Conservation (phyloP, 2,329 filamentous ascomycete species). For the Colletotrichum kahawae region DNA sequence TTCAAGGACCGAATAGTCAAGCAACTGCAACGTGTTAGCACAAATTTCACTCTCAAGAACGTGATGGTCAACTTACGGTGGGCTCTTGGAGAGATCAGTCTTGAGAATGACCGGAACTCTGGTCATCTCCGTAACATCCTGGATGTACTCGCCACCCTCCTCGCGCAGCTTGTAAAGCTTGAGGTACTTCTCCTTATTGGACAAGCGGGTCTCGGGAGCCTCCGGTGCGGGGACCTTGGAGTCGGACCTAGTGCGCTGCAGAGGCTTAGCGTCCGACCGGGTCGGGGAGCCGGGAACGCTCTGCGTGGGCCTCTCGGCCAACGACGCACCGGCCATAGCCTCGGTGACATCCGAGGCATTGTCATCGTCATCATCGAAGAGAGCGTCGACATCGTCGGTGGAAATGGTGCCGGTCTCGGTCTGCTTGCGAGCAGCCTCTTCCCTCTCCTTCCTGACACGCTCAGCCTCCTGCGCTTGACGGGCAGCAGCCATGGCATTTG, state of each 20-base stretch:
- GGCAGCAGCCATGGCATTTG: conserved; percentile 76
- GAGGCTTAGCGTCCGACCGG: conserved; percentile 70
- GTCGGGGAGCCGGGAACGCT: conserved; percentile 93
- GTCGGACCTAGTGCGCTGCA: conserved; percentile 91
- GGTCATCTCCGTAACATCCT: conserved; percentile 98
- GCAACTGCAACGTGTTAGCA: conserved; percentile 63
- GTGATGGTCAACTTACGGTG: conserved; percentile 77
- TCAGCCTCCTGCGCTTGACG: conserved; percentile 84
- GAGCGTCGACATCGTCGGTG: conserved; percentile 89
- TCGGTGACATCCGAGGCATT: conserved; percentile 89
- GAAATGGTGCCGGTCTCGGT: conserved; percentile 95
- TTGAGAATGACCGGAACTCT: conserved; percentile 97
- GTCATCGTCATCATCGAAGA: conserved; percentile 93
- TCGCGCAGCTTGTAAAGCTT: conserved; percentile 89
- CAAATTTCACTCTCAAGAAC: not conserved
- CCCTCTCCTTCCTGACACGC: conserved; percentile 81
- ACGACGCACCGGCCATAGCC: conserved; percentile 87
- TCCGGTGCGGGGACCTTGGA: conserved; percentile 84
- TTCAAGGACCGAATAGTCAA: conserved; percentile 84
- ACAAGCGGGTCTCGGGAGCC: conserved; percentile 78
- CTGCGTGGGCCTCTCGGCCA: conserved; percentile 89
- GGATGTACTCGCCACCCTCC: conserved; percentile 93
- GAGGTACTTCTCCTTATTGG: conserved; percentile 95
- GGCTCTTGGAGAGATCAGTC: conserved; percentile 98
- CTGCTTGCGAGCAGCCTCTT: conserved; percentile 90